Conservation (phyloP, 1,139 yeast genomes). For the Geotrichum citri-aurantii region DNA sequence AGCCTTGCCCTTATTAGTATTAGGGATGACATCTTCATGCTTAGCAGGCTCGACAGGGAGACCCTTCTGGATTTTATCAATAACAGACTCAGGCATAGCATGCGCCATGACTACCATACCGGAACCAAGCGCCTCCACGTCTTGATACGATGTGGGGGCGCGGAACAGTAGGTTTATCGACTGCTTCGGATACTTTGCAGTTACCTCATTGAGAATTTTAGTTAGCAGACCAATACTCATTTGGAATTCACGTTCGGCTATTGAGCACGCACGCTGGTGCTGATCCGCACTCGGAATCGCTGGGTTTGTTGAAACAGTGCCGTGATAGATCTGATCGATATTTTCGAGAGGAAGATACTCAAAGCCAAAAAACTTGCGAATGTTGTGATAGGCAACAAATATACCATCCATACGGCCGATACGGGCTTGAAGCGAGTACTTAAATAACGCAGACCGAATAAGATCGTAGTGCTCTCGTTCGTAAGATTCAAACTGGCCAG, state of each 20-base stretch:
- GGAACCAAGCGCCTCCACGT: not conserved
- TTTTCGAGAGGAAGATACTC: conserved; percentile 75
- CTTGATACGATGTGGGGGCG: conserved; percentile 22
- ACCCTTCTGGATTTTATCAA: conserved; percentile 25
- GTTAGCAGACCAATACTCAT: conserved; percentile 56
- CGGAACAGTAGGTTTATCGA: conserved; percentile 30
- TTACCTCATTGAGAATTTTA: conserved; percentile 43
- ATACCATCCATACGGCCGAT: conserved; percentile 98
- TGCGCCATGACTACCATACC: conserved; percentile 31
- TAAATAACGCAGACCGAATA: conserved; percentile 67
- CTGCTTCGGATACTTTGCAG: conserved; percentile 27
- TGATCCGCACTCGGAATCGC: conserved; percentile 17
- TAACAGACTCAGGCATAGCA: conserved; percentile 31
- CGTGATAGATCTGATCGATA: conserved; percentile 58
- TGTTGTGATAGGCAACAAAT: conserved; percentile 84
- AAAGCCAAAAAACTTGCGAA: conserved; percentile 77
- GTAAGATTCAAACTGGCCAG: conserved; percentile 69
- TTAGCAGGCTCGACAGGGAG: not conserved
- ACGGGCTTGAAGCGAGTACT: conserved; percentile 85
- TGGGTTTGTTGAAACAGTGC: conserved; percentile 23
- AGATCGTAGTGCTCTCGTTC: conserved; percentile 76
- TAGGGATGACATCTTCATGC: not conserved
- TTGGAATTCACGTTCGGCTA: conserved; percentile 71
- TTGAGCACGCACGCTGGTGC: conserved; percentile 39
- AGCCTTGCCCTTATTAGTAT: not conserved